Evolutionary conservation across 83 land plant species (phyloP).

Genomic region (Diphasiastrum complanatum): DNA sequence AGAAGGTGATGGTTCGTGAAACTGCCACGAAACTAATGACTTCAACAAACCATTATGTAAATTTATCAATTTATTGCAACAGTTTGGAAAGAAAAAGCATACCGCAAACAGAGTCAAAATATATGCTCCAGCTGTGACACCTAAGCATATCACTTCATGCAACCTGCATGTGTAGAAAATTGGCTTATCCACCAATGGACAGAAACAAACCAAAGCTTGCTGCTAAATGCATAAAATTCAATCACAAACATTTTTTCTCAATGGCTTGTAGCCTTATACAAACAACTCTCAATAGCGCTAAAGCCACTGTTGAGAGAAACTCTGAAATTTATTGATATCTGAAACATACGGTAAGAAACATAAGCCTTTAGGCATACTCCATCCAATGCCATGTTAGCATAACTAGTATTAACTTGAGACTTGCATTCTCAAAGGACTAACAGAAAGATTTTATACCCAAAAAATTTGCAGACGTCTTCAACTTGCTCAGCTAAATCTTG

Average conservation of each 20-base stretch:
- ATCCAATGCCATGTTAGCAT: too few relatives aligned
- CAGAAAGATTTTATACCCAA: slow-evolving; percentile 39
- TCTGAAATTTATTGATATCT: too few relatives aligned
- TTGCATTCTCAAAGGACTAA: too few relatives aligned
- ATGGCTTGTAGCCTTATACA: too few relatives aligned
- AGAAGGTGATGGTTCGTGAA: too few relatives aligned
- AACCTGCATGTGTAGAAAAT: slow-evolving; percentile 29
- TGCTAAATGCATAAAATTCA: too few relatives aligned
- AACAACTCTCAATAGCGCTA: neutral
- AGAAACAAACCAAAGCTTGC: neutral
- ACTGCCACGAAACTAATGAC: too few relatives aligned
- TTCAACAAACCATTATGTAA: too few relatives aligned
- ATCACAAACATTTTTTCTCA: too few relatives aligned
- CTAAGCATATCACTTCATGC: slow-evolving; percentile 65
- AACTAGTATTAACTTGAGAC: too few relatives aligned
- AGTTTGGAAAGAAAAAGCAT: slow-evolving; percentile 7
- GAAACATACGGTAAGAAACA: neutral
- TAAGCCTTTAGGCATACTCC: neutral
- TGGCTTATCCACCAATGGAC: neutral
- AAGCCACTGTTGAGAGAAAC: too few relatives aligned
- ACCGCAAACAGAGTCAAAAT: slow-evolving; percentile 83
- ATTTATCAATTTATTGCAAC: neutral
- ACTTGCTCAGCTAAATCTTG: slow-evolving; percentile 82
- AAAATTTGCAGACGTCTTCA: slow-evolving; percentile 69
- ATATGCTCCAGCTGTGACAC: slow-evolving; percentile 88